Percentiles rank a stretch among this genome's conserved stretches.
These are phyloP conservation scores for Chaetothyriales sp. DNA, from an alignment of 2,329 filamentous ascomycete species.

Conservation along the genomic window DNA sequence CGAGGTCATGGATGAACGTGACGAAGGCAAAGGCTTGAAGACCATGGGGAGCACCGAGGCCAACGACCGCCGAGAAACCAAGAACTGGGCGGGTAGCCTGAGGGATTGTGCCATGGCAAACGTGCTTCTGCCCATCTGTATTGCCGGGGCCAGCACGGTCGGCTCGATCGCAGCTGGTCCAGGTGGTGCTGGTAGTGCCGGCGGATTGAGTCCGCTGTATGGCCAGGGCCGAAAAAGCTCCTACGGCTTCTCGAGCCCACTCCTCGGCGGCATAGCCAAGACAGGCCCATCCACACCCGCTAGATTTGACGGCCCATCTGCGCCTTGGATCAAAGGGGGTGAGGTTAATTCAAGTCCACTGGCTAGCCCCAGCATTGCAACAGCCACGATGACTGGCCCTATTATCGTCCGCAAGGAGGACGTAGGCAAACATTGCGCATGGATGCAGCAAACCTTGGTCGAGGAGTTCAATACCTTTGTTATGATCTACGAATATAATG, in stretches of 20 bases:
- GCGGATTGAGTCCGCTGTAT: constrained; percentile 13
- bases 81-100: constrained; percentile 28
- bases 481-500: constrained; percentile 45
- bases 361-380: constrained; percentile 7
- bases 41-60: constrained; percentile 17
- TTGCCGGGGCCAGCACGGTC: constrained; percentile 20
- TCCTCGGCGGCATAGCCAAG: constrained; percentile 6
- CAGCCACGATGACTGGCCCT: constrained; percentile 5
- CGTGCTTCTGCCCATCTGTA: constrained; percentile 51
- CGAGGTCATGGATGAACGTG: constrained; percentile 46
- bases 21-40: constrained; percentile 17
- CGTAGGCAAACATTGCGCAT: constrained; percentile 34
- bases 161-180: constrained; percentile 16
- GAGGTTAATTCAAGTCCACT: not conserved
- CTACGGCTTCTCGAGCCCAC: constrained; percentile 12
- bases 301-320: not conserved
- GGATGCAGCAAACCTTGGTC: constrained; percentile 41
- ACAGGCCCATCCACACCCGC: constrained; percentile 1
- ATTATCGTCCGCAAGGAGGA: constrained; percentile 23
- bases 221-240: constrained; percentile 9
- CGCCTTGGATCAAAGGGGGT: not conserved
- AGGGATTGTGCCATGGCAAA: constrained; percentile 57
- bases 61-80: constrained; percentile 20
- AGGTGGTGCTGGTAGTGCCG: constrained; percentile 16
- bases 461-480: constrained; percentile 57